Conservation (phyloP, 768 basidiomycete species). For the Collybiopsis luxurians region DNA sequence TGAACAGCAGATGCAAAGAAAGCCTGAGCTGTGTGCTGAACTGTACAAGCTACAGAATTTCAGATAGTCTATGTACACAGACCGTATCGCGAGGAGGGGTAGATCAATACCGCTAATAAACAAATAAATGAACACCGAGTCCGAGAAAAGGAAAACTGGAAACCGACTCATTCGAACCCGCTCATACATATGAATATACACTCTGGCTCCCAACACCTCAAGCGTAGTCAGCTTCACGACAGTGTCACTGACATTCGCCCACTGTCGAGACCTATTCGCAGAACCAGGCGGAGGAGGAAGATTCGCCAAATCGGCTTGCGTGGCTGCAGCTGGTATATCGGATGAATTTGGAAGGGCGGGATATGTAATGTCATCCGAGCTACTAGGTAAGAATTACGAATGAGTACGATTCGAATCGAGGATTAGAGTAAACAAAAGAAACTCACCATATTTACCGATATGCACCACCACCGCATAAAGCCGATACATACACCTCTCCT, state of each 20-base stretch:
- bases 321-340: constrained; percentile 7
- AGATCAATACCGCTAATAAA: no score
- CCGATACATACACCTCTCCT: constrained; percentile 56
- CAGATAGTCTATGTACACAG: no score
- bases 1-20: no score
- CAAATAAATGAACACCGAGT: no score
- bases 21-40: no score
- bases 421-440: neutral
- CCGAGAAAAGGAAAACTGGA: no score
- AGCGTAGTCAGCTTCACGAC: constrained; percentile 75
- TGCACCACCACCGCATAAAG: constrained; percentile 84
- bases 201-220: constrained; percentile 87
- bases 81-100: no score
- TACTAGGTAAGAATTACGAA: constrained; percentile 24
- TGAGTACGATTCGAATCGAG: neutral
- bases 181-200: constrained; percentile 94
- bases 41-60: no score
- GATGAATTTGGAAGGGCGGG: constrained; percentile 56
- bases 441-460: constrained; percentile 82
- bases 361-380: constrained; percentile 89
- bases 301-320: neutral
- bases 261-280: constrained; percentile 43
- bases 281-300: constrained; percentile 12
- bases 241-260: constrained; percentile 93
- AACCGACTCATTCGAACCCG: no score